Evolutionary conservation across 1,284 basidiomycete species (phyloP), one percentile per base, ranked within the genome.

Genomic region (Microbotryum violaceum): DNA sequence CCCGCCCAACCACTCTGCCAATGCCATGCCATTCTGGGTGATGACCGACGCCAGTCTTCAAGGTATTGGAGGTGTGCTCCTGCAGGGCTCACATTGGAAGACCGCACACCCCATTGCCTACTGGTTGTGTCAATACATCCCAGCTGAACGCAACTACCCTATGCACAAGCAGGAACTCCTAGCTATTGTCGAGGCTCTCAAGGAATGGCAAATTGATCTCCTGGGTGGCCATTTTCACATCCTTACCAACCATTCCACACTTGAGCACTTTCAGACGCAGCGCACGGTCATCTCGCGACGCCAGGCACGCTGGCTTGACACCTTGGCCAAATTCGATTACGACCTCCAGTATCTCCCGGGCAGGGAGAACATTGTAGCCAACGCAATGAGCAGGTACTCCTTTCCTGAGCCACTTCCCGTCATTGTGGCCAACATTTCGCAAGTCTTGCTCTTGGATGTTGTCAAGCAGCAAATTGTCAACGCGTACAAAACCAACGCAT

Each of bases 171-270:
- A 65, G 57, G 59, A 68, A 46, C 31, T 68, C 5, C 54, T 68
- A 4, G 62, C 62, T 2, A 54, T 68, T 16, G 58, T 65, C n/a
- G 54, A 60, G 16, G 42, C 64, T 44, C 61, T 60, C 27, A 55
- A 59, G 44, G 54, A 58, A 31, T 67, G 63, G 61, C 33, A 42
- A 14, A 48, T 54, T 3, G 59, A 66, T 23, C 31, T 67, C 14
- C 44, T 60, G 3, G 78, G 77, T 0, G 49, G 60, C 0, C 69
- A 58, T 0, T 74, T 80, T 47, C 52, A 57, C 0, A 67, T 80
- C 1, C 74, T 73, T 52, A 79, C 77, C 0, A 76, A 80, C 62
- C 79, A 82, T 60, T 50, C 67, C 0, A 79, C 76, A 0, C 69
- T 81, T 0, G 70, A 78, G 42, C 73, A n/a, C n/a, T n/a, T n/a